phyloP scores from a whole-genome alignment of 140 eudicot genomes.

The Artemisia princeps region DNA sequence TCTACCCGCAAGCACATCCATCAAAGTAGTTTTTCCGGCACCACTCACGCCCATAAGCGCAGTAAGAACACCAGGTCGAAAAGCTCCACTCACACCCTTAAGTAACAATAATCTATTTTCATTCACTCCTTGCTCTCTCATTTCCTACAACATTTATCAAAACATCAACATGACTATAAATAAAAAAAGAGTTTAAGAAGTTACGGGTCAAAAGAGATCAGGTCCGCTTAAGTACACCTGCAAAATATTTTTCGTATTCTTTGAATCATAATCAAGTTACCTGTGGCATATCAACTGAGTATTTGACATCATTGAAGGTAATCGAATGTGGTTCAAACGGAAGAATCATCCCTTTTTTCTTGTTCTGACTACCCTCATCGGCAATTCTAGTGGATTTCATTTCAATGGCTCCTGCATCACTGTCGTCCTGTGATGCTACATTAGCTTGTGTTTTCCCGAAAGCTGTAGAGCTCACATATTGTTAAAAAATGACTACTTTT shows the following conservation, averaged over 20 bases:
- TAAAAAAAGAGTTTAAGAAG: background rate
- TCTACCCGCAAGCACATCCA: conserved; percentile 39
- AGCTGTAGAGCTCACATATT: conserved; percentile 33
- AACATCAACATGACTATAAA: background rate
- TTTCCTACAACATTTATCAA: conserved; percentile 35
- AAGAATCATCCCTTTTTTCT: conserved; percentile 54
- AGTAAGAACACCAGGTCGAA: conserved; percentile 64
- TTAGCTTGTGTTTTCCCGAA: conserved; percentile 35
- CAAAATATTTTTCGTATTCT: too few relatives aligned
- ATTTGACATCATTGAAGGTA: conserved; percentile 50
- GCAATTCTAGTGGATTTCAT: conserved; percentile 23
- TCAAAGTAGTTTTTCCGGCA: conserved; percentile 37
- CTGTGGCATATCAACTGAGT: conserved; percentile 66
- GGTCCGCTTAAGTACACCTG: too few relatives aligned
- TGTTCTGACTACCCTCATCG: conserved; percentile 17
- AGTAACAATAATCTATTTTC: conserved; percentile 46
- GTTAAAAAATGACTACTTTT: conserved; percentile 5
- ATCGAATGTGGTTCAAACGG: conserved; percentile 60
- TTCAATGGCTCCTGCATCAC: conserved; percentile 29
- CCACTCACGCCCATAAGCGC: conserved; percentile 79
- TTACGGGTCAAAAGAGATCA: background rate
- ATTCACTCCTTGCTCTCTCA: conserved; percentile 54
- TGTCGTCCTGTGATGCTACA: conserved; percentile 30
- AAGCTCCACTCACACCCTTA: conserved; percentile 66
- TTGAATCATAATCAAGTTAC: conserved; percentile 22